phyloP scores from a whole-genome alignment of 2,329 filamentous ascomycete species.

The Hortaea sp. region DNA sequence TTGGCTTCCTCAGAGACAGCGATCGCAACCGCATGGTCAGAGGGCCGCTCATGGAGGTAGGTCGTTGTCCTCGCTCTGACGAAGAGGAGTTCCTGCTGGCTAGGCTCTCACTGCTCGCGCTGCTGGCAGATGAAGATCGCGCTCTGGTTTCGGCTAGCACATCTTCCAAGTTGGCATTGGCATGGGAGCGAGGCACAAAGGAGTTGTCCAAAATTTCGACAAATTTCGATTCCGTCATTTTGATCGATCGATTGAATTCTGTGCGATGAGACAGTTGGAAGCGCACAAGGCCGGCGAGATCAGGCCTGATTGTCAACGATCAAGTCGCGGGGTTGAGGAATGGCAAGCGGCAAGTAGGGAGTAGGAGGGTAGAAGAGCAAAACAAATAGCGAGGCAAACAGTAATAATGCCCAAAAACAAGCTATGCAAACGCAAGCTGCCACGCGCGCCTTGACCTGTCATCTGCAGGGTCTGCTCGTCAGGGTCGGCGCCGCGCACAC shows the following conservation, averaged over 20 bases:
- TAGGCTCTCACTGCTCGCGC: neutral
- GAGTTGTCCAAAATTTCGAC: conserved; percentile 26
- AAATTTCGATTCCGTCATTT: conserved; percentile 27
- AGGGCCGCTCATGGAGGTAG: neutral
- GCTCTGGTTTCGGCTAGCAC: conserved; percentile 22
- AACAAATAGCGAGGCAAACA: neutral
- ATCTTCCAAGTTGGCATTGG: conserved; percentile 27
- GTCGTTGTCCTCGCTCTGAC: neutral
- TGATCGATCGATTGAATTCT: neutral
- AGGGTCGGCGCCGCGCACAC: neutral
- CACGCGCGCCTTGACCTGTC: neutral
- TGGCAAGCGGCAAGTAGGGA: neutral
- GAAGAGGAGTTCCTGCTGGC: conserved; percentile 1
- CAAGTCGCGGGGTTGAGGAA: neutral
- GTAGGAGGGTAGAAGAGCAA: neutral
- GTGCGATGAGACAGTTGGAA: neutral
- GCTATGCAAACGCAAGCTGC: neutral
- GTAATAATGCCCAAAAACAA: neutral
- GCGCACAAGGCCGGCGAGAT: neutral
- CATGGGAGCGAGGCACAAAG: conserved; percentile 20
- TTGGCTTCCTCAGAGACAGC: neutral
- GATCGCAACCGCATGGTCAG: neutral
- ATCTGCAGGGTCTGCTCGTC: neutral
- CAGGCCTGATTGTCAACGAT: neutral
- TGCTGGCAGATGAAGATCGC: conserved; percentile 2